Percentiles rank a stretch among this genome's conserved stretches.
Conservation (phyloP, 2,329 filamentous ascomycete genomes). For the Zalaria obscura region DNA sequence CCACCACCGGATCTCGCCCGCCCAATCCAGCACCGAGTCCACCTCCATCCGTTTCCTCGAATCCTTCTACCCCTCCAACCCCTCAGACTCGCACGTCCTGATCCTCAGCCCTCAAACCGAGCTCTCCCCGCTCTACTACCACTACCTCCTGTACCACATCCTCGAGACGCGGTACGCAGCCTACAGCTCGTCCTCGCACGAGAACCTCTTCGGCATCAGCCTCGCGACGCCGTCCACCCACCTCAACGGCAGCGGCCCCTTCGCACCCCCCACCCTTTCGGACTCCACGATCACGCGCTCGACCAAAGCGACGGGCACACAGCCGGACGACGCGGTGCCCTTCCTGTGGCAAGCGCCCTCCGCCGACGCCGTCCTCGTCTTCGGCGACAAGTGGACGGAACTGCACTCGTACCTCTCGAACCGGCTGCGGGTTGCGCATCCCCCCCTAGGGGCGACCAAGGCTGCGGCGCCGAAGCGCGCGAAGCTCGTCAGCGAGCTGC, state of each 20-base stretch:
- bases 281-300: constrained; percentile 11
- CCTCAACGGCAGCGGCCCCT: constrained; percentile 44
- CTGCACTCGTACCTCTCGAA: constrained; percentile 66
- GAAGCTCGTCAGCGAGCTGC: constrained; percentile 51
- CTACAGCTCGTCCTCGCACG: constrained; percentile 28
- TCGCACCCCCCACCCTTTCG: constrained; percentile 31
- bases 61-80: constrained; percentile 66
- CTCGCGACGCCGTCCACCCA: constrained; percentile 56
- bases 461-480: constrained; percentile 11
- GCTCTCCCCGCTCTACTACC: constrained; percentile 66
- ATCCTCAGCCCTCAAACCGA: constrained; percentile 71
- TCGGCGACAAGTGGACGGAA: constrained; percentile 77
- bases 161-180: constrained; percentile 65
- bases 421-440: constrained; percentile 31
- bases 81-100: constrained; percentile 58
- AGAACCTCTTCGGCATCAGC: constrained; percentile 60
- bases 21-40: constrained; percentile 49
- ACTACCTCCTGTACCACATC: constrained; percentile 68
- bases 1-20: constrained; percentile 55
- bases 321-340: constrained; percentile 28
- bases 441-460: constrained; percentile 2
- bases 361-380: constrained; percentile 67
- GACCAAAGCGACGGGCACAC: constrained; percentile 1
- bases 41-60: constrained; percentile 66
- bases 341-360: constrained; percentile 81